Conservation (phyloP, 495 filamentous ascomycete species). For the Penicillium antarcticum region DNA sequence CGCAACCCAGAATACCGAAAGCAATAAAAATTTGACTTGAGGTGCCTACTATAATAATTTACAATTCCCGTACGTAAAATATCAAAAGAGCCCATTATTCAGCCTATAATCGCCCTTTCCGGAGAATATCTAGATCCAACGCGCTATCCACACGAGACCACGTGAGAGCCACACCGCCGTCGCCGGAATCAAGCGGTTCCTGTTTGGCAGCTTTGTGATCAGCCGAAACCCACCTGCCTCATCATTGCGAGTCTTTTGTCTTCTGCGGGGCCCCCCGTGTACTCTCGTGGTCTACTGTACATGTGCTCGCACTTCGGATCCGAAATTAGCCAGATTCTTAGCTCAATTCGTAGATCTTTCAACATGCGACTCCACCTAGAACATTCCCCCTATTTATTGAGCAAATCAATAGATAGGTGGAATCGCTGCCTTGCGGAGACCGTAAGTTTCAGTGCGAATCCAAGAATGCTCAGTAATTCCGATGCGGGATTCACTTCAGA, state of each 20-base stretch:
- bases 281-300: too few species aligned
- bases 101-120: constrained; percentile 15
- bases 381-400: constrained; percentile 7
- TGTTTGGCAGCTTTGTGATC: constrained; percentile 21
- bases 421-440: too few species aligned
- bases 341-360: neutral
- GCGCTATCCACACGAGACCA: constrained; percentile 25
- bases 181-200: constrained; percentile 26
- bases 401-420: too few species aligned
- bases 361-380: constrained; percentile 1
- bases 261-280: neutral
- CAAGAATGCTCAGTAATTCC: constrained; percentile 7
- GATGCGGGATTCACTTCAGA: constrained; percentile 13
- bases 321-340: constrained; percentile 1
- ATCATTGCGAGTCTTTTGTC: constrained; percentile 18
- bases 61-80: neutral
- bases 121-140: constrained; percentile 7
- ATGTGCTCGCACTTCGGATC: too few species aligned
- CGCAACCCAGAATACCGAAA: too few species aligned
- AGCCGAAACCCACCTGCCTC: constrained; percentile 25
- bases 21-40: neutral
- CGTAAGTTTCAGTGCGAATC: constrained; percentile 7
- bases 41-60: neutral
- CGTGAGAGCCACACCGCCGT: constrained; percentile 28
- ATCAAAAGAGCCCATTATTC: neutral